Evolutionary conservation across 345 rosid genomes (phyloP).

Genomic region (Citrus trifoliata): DNA sequence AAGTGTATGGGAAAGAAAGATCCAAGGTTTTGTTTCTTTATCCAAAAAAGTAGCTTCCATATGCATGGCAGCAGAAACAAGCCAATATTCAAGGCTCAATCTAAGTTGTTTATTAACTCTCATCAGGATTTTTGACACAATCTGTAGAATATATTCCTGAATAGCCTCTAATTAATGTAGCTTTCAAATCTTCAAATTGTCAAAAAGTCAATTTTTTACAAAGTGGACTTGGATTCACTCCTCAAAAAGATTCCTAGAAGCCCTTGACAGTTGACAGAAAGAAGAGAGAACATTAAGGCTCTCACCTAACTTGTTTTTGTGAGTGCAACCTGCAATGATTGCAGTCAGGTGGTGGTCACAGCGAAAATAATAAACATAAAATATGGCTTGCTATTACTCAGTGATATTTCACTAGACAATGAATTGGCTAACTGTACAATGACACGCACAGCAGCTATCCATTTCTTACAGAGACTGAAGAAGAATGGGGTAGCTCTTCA

Average conservation of each 20-base stretch:
- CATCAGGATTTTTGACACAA: not conserved
- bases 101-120: not conserved
- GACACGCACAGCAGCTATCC: not conserved
- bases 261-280: not conserved
- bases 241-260: conserved; percentile 6
- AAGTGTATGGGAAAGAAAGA: not conserved
- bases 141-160: conserved; percentile 12
- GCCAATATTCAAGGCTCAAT: not conserved
- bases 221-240: conserved; percentile 15
- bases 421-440: not conserved
- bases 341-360: not conserved
- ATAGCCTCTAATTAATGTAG: not conserved
- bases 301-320: conserved; percentile 14
- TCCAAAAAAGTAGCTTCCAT: conserved; percentile 1
- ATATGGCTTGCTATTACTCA: not conserved
- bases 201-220: conserved; percentile 2
- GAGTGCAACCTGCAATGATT: not conserved
- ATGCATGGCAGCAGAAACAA: not conserved
- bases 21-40: conserved; percentile 7
- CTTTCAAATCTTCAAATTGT: conserved; percentile 10
- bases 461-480: not conserved
- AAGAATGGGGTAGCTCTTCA: not conserved
- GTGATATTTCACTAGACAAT: not conserved
- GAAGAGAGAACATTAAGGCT: conserved; percentile 14
- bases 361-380: not conserved